phyloP scores from a whole-genome alignment of 2,329 filamentous ascomycete species.

The Aspergillus fructus region DNA sequence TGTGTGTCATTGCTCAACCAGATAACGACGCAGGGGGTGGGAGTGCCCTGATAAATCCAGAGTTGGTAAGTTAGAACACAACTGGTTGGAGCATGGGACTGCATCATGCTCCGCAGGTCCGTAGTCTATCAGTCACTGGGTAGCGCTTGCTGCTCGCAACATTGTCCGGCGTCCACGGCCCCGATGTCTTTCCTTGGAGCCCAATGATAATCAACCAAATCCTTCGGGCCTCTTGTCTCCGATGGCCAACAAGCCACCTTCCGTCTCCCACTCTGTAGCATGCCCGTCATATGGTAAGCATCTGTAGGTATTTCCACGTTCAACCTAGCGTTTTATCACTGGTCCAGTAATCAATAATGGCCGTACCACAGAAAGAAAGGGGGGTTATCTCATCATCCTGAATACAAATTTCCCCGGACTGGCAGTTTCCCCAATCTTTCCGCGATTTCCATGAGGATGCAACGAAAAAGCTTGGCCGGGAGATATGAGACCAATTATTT shows the following conservation, averaged over 20 bases:
- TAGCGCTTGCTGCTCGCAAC: no score
- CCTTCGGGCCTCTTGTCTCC: background rate
- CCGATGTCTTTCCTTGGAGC: no score
- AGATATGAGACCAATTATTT: slow-evolving; percentile 10
- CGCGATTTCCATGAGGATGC: background rate
- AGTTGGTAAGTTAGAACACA: background rate
- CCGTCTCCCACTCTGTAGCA: background rate
- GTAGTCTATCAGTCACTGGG: no score
- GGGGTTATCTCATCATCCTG: background rate
- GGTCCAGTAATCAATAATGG: background rate
- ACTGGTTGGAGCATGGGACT: background rate
- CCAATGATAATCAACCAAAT: background rate
- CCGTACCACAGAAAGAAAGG: background rate
- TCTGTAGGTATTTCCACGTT: slow-evolving; percentile 7
- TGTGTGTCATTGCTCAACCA: background rate
- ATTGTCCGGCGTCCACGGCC: no score
- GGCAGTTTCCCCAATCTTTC: background rate
- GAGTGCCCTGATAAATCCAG: background rate
- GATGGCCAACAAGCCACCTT: background rate
- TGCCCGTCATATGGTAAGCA: background rate
- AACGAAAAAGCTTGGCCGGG: slow-evolving; percentile 22
- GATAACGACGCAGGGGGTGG: background rate
- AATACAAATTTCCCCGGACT: background rate
- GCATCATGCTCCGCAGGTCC: background rate
- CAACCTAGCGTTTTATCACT: slow-evolving; percentile 2